Percentiles rank a stretch among this genome's conserved stretches.
phyloP scores from a whole-genome alignment of 495 filamentous ascomycete genomes.

The Cenococcum geophilum region DNA sequence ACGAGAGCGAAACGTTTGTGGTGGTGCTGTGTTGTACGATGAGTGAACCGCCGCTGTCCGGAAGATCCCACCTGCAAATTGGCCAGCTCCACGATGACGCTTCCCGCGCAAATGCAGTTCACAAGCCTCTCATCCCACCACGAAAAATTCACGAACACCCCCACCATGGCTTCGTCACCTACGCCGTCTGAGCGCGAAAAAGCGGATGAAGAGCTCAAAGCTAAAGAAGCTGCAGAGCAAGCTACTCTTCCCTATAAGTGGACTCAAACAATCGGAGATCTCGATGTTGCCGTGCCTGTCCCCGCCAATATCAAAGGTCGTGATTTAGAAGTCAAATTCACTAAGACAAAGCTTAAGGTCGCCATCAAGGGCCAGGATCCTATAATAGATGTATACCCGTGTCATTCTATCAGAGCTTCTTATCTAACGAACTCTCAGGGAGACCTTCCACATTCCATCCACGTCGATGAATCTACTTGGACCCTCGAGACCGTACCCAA shows the following conservation, averaged over 20 bases:
- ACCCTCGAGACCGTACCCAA: constrained; percentile 67
- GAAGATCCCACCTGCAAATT: constrained; percentile 1
- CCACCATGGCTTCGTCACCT: constrained; percentile 31
- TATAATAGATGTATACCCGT: constrained; percentile 65
- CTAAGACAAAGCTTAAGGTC: constrained; percentile 69
- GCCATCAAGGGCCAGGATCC: constrained; percentile 84
- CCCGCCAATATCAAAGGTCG: constrained; percentile 74
- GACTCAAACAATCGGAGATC: constrained; percentile 88
- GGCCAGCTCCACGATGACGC: constrained; percentile 3
- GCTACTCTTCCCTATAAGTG: constrained; percentile 93
- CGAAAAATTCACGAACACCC: neutral
- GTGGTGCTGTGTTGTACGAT: neutral
- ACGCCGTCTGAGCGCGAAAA: constrained; percentile 53
- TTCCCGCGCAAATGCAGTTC: neutral
- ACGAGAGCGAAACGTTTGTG: neutral
- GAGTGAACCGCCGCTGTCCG: neutral
- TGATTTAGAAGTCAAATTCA: constrained; percentile 78
- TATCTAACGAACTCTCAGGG: constrained; percentile 52
- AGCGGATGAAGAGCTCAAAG: constrained; percentile 52
- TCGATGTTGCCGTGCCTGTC: constrained; percentile 73
- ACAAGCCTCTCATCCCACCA: constrained; percentile 5
- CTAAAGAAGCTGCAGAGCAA: constrained; percentile 80
- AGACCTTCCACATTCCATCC: constrained; percentile 71
- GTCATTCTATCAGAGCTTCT: constrained; percentile 2
- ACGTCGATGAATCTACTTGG: constrained; percentile 86